Evolutionary conservation across 2,329 filamentous ascomycete genomes (phyloP), one percentile per base, ranked within the genome.

Genomic region (Ascochyta koolunga): DNA sequence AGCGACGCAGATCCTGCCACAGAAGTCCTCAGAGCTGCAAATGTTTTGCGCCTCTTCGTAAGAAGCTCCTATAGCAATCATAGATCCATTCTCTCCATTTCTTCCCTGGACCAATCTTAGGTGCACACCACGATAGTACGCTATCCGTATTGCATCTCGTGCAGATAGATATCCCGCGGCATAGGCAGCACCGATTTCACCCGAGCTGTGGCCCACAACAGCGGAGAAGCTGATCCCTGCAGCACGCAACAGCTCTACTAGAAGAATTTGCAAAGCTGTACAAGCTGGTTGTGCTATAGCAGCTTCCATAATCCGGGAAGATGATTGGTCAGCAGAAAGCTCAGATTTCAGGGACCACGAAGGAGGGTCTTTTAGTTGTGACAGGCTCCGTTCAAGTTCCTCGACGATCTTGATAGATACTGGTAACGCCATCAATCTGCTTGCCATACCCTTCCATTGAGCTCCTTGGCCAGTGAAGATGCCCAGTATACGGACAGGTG

Each of bases 391-490:
- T 0, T 57, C 52, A 0, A 72, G 56, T 6, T 61, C 22, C 8
- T 60, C 50, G 5, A 71, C 43, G 24, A 44, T 22, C 4, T 21
- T 16, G 1, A 13, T 4, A 62, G 49, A 10, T 45, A 56, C 18
- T 31, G 40, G 4, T 47, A 66, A 67, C 0, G 62, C 41, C 43
- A 69, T 46, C 4, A 69, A 38, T 15, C 49, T 49, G 4, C 48
- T 32, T 5, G 59, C 67, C 66, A 72, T 71, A 11, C 36, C 40
- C 2, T 36, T n/a, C 63, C 64, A 71, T 32, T 71, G 68, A 2
- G 66, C 67, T 21, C 67, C 67, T 45, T 71, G 68, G 5, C 68
- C 68, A 6, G 67, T 70, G 43, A 68, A 71, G 9, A 70, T 51
- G 1, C 55, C 55, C 3, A 58, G 24, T 9, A 54, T 44, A 1